phyloP scores from a whole-genome alignment of 2,329 filamentous ascomycete species.

The Alternaria arbusti region DNA sequence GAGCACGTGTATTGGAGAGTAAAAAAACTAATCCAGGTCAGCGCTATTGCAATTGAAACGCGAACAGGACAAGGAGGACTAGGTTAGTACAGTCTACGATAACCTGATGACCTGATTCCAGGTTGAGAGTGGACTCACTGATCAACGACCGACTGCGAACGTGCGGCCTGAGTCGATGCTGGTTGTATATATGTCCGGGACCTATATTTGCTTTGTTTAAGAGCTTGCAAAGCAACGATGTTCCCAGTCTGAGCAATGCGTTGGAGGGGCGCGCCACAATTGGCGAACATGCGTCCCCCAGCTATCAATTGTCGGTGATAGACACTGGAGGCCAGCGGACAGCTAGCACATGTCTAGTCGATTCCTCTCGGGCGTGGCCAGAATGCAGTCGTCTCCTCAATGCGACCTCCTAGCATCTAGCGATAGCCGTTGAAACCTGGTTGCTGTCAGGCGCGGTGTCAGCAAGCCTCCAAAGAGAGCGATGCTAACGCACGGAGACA shows the following conservation, averaged over 20 bases:
- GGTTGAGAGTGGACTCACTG: conserved; percentile 2
- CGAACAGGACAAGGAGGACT: conserved; percentile 5
- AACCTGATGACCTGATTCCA: background rate
- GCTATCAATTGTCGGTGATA: conserved; percentile 4
- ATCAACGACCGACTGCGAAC: background rate
- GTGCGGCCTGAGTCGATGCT: conserved; percentile 2
- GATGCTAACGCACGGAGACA: conserved; percentile 2
- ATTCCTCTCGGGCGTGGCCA: background rate
- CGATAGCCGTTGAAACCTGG: conserved; percentile 7
- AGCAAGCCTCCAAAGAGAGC: background rate
- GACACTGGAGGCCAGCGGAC: background rate
- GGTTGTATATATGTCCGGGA: conserved; percentile 17
- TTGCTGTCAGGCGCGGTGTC: conserved; percentile 9
- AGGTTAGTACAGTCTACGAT: background rate
- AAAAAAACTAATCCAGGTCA: background rate
- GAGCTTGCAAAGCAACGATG: conserved; percentile 22
- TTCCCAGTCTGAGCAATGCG: conserved; percentile 11
- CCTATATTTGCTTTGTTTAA: conserved; percentile 25
- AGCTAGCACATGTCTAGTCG: background rate
- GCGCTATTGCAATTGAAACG: conserved; percentile 6
- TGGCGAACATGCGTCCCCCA: conserved; percentile 10
- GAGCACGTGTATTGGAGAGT: background rate
- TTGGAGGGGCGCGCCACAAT: conserved; percentile 8
- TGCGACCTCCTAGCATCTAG: background rate
- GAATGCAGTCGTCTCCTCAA: background rate